A percentile compares a stretch with the other conserved stretches of the same genome.
These are phyloP conservation scores for Fraxinus pennsylvanica DNA, from an alignment of 257 asterid genomes.

Conservation along the genomic window DNA sequence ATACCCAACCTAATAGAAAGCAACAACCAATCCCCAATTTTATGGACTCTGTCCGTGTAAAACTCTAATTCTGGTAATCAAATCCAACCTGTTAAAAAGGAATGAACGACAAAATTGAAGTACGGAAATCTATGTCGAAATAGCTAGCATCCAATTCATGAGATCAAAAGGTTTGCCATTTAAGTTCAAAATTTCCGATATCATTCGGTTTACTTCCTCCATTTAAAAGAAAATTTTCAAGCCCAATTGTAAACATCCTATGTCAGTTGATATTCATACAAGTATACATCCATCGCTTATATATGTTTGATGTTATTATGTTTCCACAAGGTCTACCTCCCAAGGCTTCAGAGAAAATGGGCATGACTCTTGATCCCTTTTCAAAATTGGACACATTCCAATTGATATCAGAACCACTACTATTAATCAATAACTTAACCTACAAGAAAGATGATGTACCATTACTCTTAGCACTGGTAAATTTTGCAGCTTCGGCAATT, in stretches of 20 bases:
- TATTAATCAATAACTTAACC: slow-evolving; percentile 28
- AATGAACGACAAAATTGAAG: too few species aligned
- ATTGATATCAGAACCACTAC: slow-evolving; percentile 10
- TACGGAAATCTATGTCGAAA: too few species aligned
- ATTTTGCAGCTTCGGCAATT: slow-evolving; percentile 76
- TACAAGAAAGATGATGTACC: slow-evolving; percentile 30
- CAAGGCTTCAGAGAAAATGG: slow-evolving; percentile 27
- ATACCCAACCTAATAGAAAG: too few species aligned
- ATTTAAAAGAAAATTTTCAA: neutral
- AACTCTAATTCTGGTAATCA: neutral
- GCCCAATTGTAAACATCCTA: slow-evolving; percentile 19
- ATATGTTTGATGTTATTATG: too few species aligned
- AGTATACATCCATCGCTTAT: slow-evolving; percentile 38
- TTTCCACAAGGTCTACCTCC: slow-evolving; percentile 30
- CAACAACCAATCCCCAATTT: neutral
- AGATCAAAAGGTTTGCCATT: slow-evolving; percentile 23
- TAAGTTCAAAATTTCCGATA: slow-evolving; percentile 2
- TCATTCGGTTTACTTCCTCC: neutral
- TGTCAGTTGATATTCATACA: slow-evolving; percentile 28
- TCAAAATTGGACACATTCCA: slow-evolving; percentile 29
- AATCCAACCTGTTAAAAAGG: too few species aligned
- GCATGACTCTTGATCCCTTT: slow-evolving; percentile 22
- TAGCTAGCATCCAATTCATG: slow-evolving; percentile 13
- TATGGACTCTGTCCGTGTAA: neutral
- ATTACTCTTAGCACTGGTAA: slow-evolving; percentile 24